These are phyloP conservation scores for Phanerodontia chrysosporium DNA, from an alignment of 768 basidiomycete genomes.

Conservation along the genomic window DNA sequence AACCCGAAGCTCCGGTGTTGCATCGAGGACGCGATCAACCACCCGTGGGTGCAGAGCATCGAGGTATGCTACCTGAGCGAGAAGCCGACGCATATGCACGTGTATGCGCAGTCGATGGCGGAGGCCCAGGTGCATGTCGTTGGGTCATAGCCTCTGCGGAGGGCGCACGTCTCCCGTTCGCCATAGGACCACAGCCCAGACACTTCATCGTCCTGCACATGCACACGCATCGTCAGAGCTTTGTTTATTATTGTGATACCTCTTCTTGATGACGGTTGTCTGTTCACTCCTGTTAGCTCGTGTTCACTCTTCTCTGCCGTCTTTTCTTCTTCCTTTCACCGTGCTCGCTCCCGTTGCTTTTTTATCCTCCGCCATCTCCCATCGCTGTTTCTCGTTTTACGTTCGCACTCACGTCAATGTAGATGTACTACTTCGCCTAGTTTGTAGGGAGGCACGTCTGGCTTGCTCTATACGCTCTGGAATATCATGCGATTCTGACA, in stretches of 20 bases:
- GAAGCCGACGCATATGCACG: slow-evolving; percentile 68
- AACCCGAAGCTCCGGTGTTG: slow-evolving; percentile 71
- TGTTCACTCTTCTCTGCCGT: background rate
- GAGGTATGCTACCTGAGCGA: slow-evolving; percentile 73
- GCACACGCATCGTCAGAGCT: slow-evolving; percentile 6
- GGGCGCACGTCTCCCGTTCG: background rate
- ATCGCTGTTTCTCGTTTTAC: slow-evolving; percentile 6
- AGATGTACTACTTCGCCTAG: slow-evolving; percentile 17
- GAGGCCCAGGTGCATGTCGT: slow-evolving; percentile 47
- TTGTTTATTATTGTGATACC: slow-evolving; percentile 11
- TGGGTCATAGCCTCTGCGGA: slow-evolving; percentile 9
- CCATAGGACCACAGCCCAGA: background rate
- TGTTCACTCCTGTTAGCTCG: slow-evolving; percentile 7
- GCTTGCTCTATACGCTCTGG: slow-evolving; percentile 14
- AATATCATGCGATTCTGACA: slow-evolving; percentile 15
- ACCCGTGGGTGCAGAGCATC: slow-evolving; percentile 76
- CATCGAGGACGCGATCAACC: slow-evolving; percentile 77
- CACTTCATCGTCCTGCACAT: slow-evolving; percentile 2
- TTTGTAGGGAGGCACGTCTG: slow-evolving; percentile 8
- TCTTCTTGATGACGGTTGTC: slow-evolving; percentile 13
- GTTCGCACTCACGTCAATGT: slow-evolving; percentile 13
- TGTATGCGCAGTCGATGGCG: slow-evolving; percentile 46
- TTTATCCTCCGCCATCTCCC: background rate
- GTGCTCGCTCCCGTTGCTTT: slow-evolving; percentile 3
- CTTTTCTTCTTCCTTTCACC: slow-evolving; percentile 1